Evolutionary conservation across 2,329 filamentous ascomycete genomes (phyloP).

Genomic region (Fusarium clavum): DNA sequence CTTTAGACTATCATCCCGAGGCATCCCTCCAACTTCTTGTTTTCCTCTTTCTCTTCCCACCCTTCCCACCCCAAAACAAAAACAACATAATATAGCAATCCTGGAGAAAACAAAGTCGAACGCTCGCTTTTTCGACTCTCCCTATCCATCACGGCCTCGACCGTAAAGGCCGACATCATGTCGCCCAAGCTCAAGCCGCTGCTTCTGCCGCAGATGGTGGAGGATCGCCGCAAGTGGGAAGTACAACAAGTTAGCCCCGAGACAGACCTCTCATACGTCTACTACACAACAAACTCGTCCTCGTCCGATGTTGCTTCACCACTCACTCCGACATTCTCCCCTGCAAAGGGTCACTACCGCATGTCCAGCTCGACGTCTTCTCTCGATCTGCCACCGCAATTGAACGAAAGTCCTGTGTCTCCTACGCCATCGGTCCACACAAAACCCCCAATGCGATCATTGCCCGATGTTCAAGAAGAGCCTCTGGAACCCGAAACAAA

Average conservation of each 20-base stretch:
- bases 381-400: slow-evolving; percentile 67
- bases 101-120: slow-evolving; percentile 4
- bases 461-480: slow-evolving; percentile 89
- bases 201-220: slow-evolving; percentile 65
- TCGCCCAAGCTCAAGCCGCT: slow-evolving; percentile 64
- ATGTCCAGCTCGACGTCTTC: slow-evolving; percentile 84
- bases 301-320: slow-evolving; percentile 77
- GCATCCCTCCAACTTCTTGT: slow-evolving; percentile 37
- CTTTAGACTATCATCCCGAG: slow-evolving; percentile 34
- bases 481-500: slow-evolving; percentile 74
- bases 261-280: slow-evolving; percentile 54
- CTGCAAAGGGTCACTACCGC: slow-evolving; percentile 69
- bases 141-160: slow-evolving; percentile 38
- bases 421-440: slow-evolving; percentile 57
- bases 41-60: slow-evolving; percentile 5
- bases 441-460: slow-evolving; percentile 71
- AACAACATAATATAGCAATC: slow-evolving; percentile 6
- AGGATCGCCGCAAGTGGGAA: slow-evolving; percentile 59
- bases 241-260: slow-evolving; percentile 51
- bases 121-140: slow-evolving; percentile 34
- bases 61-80: slow-evolving; percentile 26
- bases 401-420: slow-evolving; percentile 65
- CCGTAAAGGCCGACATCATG: slow-evolving; percentile 53
- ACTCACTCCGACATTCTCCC: slow-evolving; percentile 76
- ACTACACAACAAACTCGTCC: slow-evolving; percentile 65